Evolutionary conservation across 176 grass and related monocot species (phyloP), one percentile per base, ranked within the genome.

Genomic region (Carex cristatella): DNA sequence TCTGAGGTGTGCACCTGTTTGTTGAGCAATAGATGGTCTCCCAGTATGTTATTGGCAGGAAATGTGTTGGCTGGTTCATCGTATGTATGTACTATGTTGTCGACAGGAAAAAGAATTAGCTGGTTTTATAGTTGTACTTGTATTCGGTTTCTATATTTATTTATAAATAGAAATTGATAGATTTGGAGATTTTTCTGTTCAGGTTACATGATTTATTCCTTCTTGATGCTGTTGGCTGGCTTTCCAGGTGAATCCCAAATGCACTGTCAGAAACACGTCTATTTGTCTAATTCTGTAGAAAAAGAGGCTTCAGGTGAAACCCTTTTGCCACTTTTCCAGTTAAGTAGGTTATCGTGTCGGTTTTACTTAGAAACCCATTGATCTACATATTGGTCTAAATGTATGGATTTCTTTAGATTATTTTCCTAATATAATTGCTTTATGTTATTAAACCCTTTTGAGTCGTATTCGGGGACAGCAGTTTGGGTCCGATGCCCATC

Each of bases 111-210:
- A 19, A 12, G 42, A 10, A 35, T 57, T 56, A 32, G 28, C 23
- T 78, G 51, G 49, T 57, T 51, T 16, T 78, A 57, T 11, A 56
- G 46, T 78, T 78, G 74, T 79, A 79, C 74, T 58, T 10, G 19
- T 78, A 79, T 35, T 79, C 53, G 4, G 53, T 58, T 58, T 54
- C 13, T 79, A 79, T 79, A 58, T 35, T 35, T 79, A 79, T 79
- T 72, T 65, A 65, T 65, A 65, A n/a, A 35, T 37, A 57, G 10
- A 32, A 57, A 7, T 18, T 33, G 53, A 79, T 79, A 79, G 53
- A 18, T 79, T 58, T 79, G 53, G 28, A 57, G 30, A 31, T 13
- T 14, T 54, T 58, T 33, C 13, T 79, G 13, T 57, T 35, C 38
- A 7, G 28, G 53, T 79, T 58, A 33, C 28, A 30, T 18, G 73